Base-by-base conservation (phyloP, 305 asterid species). In the Caryopteris hybrid region DNA sequence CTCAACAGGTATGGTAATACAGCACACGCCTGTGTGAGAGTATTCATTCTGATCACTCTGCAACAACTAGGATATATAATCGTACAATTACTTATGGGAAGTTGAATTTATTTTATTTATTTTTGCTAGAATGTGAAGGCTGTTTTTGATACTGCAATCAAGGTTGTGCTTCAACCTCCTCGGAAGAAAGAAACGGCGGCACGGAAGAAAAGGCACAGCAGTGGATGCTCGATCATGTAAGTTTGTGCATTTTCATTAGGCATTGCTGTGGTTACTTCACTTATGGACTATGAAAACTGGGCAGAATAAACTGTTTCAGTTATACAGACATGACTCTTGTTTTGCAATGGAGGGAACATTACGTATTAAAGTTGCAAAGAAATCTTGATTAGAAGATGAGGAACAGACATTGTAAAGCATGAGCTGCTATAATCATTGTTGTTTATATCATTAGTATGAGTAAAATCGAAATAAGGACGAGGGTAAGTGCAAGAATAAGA, bases 91-190 rank as follows among this genome's bases (percentile, higher is more conserved):
- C 38, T 31, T 43, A 0, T 54, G 42, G 13, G 27, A 63, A 51
- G 41, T 64, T 75, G 41, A 70, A 22, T 25, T 25, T 7, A 33
- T 8, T 53, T 17, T 20, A 41, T 33, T 34, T 3, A 17, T 33
- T 17, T 54, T 36, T 78, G 27, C 59, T 70, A 92, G 98, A 92
- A 92, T 75, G 98, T 92, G 85, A 92, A 92, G 79, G 96, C 91
- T 71, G 97, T 92, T 45, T 92, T 92, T 25, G 98, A 92, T 69
- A 89, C 95, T 42, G 96, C 95, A 21, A 88, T 92, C 50, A 92
- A 92, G 80, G 92, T 84, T 63, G 97, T 92, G 75, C 88, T 92
- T 47, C 97, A 90, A 80, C 97, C 96, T 60, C 88, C 95, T 13
- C 80, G 96, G 81, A 86, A 95, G 79, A 90, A 88, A 82, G 98